Base-by-base conservation (phyloP, 1,284 basidiomycete species). In the Porogramme epimiltina region DNA sequence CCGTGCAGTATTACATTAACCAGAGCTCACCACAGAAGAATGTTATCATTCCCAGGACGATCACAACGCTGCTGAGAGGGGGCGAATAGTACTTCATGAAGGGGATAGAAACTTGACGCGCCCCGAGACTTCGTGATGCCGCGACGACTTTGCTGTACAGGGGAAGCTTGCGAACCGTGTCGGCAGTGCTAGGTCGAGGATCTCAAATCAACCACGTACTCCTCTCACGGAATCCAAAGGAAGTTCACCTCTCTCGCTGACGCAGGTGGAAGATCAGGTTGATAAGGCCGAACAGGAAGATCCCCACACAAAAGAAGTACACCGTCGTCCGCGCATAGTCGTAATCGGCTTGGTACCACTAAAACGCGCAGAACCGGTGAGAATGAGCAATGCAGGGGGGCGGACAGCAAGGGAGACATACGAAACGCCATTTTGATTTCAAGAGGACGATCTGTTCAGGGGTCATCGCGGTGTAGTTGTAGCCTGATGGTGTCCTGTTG, bases 281-380 rank as follows among this genome's bases (percentile, higher is more conserved):
- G 40, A 37, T 41, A 23, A 56, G 46, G 9, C 47, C 47, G 44
- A 56, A 57, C 33, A 59, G 39, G 53, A 49, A 48, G 24, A 69
- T 68, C 9, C 52, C 63, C 23, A 61, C 62, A 43, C 68, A 68
- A 48, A 71, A 66, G 48, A 72, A 67, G 41, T 62, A 64, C 31
- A 70, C 53, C 3, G 67, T 69, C 16, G 68, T 60, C 22, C 59
- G 59, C 0, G 52, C 69, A 39, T 70, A 72, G 46, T 69, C 68
- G 66, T 62, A 67, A 50, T 72, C 70, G 6, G 68, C 66, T 3
- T 49, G 49, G 47, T 67, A 70, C 61, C 61, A 66, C 66, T 67
- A 33, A 11, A 4, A 13, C 18, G n/a, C 6, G 13, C 5, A 2
- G 20, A 36, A 19, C n/a, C n/a, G n/a, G n/a, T n/a, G n/a, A n/a